phyloP scores from a whole-genome alignment of 1,284 basidiomycete genomes.

The Violaceomyces palustris region DNA sequence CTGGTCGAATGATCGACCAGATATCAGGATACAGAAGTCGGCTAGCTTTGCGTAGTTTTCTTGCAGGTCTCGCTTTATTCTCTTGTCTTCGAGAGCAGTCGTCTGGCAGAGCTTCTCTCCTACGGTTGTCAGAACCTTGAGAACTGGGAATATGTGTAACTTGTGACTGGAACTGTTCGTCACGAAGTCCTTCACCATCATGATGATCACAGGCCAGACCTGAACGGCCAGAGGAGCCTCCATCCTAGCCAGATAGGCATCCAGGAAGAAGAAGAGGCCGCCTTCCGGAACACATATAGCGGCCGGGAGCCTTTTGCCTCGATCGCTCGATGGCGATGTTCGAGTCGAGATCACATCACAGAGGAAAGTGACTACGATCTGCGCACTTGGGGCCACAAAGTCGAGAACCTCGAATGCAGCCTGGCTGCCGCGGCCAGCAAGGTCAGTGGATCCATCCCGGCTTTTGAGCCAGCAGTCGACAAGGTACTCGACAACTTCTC shows the following conservation, averaged over 20 bases:
- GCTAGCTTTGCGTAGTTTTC: slow-evolving; percentile 81
- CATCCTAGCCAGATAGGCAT: slow-evolving; percentile 75
- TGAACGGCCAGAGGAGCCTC: slow-evolving; percentile 86
- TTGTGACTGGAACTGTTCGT: slow-evolving; percentile 44
- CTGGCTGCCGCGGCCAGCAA: too few relatives aligned
- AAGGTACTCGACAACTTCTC: slow-evolving; percentile 75
- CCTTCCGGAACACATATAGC: slow-evolving; percentile 8
- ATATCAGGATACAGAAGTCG: slow-evolving; percentile 71
- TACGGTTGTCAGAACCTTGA: slow-evolving; percentile 76
- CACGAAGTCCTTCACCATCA: slow-evolving; percentile 73
- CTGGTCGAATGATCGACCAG: slow-evolving; percentile 69
- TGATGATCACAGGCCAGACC: slow-evolving; percentile 70
- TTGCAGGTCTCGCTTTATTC: slow-evolving; percentile 84
- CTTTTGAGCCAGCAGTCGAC: slow-evolving; percentile 66
- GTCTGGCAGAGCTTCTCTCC: slow-evolving; percentile 74
- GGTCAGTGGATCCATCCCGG: too few relatives aligned
- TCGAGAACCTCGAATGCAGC: slow-evolving; percentile 74
- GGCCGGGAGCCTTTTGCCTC: neutral
- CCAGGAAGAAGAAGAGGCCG: slow-evolving; percentile 73
- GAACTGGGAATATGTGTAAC: slow-evolving; percentile 65
- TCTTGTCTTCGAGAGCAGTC: slow-evolving; percentile 82
- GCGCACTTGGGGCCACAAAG: slow-evolving; percentile 74
- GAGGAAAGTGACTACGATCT: slow-evolving; percentile 80
- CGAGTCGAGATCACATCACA: slow-evolving; percentile 61
- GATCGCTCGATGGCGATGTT: slow-evolving; percentile 21